A percentile compares a stretch with the other conserved stretches of the same genome.
These are phyloP conservation scores for Parsonsia alboflavescens DNA, from an alignment of 257 asterid species.

Conservation along the genomic window DNA sequence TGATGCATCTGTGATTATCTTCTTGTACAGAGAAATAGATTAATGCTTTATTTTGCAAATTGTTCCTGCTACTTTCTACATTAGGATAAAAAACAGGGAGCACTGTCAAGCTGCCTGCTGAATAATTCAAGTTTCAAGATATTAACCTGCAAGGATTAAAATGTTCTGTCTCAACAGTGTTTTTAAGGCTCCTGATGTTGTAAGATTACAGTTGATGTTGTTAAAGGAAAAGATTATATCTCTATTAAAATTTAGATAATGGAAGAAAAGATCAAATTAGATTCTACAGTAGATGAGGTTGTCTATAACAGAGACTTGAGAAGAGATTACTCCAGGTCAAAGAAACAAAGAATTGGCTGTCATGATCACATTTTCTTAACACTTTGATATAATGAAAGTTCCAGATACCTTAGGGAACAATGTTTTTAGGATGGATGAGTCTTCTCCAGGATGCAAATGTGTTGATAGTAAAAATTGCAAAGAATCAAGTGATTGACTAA, in stretches of 20 bases:
- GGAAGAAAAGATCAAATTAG: not conserved
- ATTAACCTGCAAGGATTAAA: not conserved
- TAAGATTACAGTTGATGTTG: not conserved
- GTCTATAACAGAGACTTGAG: not conserved
- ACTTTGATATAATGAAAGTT: not conserved
- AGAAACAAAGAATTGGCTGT: not conserved
- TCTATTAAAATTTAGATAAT: not conserved
- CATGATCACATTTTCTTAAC: not conserved
- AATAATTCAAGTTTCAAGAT: not conserved
- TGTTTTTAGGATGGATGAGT: not conserved
- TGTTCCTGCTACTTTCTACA: not conserved
- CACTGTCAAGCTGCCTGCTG: not conserved
- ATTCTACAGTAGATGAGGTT: not conserved
- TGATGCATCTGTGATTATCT: not conserved
- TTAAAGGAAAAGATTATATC: not conserved
- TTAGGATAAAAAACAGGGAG: not conserved
- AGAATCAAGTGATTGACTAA: constrained; percentile 30
- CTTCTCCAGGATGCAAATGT: not conserved
- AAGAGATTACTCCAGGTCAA: not conserved
- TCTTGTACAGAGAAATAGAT: not conserved
- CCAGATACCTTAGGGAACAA: not conserved
- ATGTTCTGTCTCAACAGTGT: not conserved
- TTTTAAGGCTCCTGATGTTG: not conserved
- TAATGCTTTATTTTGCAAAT: not conserved
- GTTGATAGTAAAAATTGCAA: not conserved